Percentiles rank a stretch among this genome's conserved stretches.
phyloP scores from a whole-genome alignment of 495 filamentous ascomycete species.

The Penicillium bialowiezense region DNA sequence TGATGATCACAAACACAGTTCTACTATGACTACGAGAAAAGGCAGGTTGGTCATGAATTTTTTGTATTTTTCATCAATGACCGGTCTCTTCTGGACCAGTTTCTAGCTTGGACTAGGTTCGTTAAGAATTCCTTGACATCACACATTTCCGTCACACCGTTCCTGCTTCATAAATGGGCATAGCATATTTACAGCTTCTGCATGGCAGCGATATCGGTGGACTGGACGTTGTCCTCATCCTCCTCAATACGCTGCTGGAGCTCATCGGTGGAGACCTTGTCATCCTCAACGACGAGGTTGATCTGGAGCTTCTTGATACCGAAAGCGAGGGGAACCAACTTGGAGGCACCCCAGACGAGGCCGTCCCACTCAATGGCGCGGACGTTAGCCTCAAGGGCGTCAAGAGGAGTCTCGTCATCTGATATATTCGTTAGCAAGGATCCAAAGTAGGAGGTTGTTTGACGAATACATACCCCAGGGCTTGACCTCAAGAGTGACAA shows the following conservation, averaged over 20 bases:
- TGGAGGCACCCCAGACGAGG: constrained; percentile 92
- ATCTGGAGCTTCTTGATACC: constrained; percentile 99
- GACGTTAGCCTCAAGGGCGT: constrained; percentile 74
- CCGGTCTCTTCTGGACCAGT: constrained; percentile 19
- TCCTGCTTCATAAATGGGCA: constrained; percentile 34
- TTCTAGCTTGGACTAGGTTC: constrained; percentile 27
- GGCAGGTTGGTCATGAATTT: constrained; percentile 27
- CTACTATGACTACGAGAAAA: background rate
- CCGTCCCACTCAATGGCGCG: constrained; percentile 88
- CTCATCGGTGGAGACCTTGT: constrained; percentile 86
- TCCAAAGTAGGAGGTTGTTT: too few species aligned
- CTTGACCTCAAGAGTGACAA: constrained; percentile 95
- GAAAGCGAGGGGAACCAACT: constrained; percentile 86
- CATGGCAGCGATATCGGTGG: constrained; percentile 87
- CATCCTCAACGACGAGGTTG: constrained; percentile 95
- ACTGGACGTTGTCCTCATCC: constrained; percentile 97
- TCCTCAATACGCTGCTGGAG: constrained; percentile 83
- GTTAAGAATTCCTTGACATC: constrained; percentile 34
- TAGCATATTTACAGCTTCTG: constrained; percentile 73
- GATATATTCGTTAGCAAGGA: constrained; percentile 26
- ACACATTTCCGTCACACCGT: constrained; percentile 42
- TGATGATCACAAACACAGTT: too few species aligned
- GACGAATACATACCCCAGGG: constrained; percentile 85
- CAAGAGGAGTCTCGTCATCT: constrained; percentile 95
- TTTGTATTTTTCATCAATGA: constrained; percentile 28